phyloP scores from a whole-genome alignment of 2,329 filamentous ascomycete genomes.

The Microascus cirrosus region DNA sequence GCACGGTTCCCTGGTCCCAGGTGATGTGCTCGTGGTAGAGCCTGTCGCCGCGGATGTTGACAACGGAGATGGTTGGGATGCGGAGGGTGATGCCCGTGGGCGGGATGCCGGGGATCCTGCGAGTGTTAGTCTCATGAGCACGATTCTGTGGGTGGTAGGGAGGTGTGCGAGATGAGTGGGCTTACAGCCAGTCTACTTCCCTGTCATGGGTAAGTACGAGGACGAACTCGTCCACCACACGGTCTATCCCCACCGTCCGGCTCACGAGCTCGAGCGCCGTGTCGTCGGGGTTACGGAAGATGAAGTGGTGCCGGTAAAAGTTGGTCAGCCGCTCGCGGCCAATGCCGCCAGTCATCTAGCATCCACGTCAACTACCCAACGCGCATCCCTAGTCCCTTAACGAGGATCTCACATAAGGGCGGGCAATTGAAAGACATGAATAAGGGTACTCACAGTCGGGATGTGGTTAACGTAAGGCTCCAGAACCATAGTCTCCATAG shows the following conservation, averaged over 20 bases:
- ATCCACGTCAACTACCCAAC: not conserved
- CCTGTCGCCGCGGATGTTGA: conserved; percentile 51
- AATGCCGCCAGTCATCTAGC: conserved; percentile 52
- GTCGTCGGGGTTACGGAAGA: conserved; percentile 61
- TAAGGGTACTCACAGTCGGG: conserved; percentile 42
- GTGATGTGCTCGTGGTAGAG: conserved; percentile 57
- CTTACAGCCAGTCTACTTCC: conserved; percentile 59
- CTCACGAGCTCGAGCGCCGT: conserved; percentile 58
- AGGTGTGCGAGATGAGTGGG: conserved; percentile 7
- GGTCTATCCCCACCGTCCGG: conserved; percentile 59
- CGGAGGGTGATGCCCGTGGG: conserved; percentile 40
- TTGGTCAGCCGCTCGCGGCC: conserved; percentile 49
- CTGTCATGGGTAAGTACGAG: conserved; percentile 52
- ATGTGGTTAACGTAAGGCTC: conserved; percentile 73
- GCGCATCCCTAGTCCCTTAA: not conserved
- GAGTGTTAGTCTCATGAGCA: not conserved
- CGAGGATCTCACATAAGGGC: not conserved
- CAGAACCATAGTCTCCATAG: conserved; percentile 73
- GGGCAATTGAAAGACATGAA: not conserved
- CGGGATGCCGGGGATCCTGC: conserved; percentile 39
- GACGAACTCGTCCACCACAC: conserved; percentile 62
- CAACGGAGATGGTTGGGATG: conserved; percentile 50
- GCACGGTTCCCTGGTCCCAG: conserved; percentile 56
- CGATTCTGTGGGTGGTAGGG: not conserved
- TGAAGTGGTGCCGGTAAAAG: conserved; percentile 66